phyloP scores from a whole-genome alignment of 108 stramenopile genomes.

The Cyclotella choctawhatcheeana region DNA sequence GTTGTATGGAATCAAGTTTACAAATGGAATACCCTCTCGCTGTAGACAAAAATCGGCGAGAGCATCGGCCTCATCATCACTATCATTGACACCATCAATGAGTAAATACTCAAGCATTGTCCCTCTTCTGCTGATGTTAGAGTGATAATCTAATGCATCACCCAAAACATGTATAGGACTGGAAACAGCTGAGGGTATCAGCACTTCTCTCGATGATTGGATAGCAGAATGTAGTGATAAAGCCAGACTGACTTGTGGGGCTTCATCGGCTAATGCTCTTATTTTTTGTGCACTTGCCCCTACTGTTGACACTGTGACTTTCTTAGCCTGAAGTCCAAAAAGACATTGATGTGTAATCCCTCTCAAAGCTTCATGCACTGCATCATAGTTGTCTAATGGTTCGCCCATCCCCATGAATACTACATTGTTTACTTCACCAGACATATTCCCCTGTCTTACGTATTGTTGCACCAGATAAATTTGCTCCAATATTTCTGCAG shows the following conservation, averaged over 20 bases:
- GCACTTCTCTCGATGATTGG: constrained; percentile 39
- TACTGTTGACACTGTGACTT: constrained; percentile 65
- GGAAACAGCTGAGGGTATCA: constrained; percentile 46
- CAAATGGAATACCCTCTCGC: constrained; percentile 25
- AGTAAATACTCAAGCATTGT: constrained; percentile 70
- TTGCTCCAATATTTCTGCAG: constrained; percentile 66
- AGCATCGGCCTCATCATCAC: constrained; percentile 37
- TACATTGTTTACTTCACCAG: constrained; percentile 34
- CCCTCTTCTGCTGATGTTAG: constrained; percentile 32
- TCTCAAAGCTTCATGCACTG: constrained; percentile 42
- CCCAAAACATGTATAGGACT: constrained; percentile 30
- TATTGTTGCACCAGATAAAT: constrained; percentile 37
- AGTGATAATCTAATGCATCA: constrained; percentile 54
- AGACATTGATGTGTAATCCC: constrained; percentile 49
- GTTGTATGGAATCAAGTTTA: constrained; percentile 62
- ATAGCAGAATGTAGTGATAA: constrained; percentile 61
- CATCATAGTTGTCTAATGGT: constrained; percentile 58
- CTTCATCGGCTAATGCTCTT: constrained; percentile 45
- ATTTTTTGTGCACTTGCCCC: constrained; percentile 44
- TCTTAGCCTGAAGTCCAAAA: constrained; percentile 39
- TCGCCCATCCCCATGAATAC: constrained; percentile 78
- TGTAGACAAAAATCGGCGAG: constrained; percentile 50
- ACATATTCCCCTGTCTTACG: constrained; percentile 5
- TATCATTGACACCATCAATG: constrained; percentile 65
- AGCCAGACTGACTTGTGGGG: constrained; percentile 56